Base-by-base conservation (phyloP, 768 basidiomycete species). In the Hericium coralloides region DNA sequence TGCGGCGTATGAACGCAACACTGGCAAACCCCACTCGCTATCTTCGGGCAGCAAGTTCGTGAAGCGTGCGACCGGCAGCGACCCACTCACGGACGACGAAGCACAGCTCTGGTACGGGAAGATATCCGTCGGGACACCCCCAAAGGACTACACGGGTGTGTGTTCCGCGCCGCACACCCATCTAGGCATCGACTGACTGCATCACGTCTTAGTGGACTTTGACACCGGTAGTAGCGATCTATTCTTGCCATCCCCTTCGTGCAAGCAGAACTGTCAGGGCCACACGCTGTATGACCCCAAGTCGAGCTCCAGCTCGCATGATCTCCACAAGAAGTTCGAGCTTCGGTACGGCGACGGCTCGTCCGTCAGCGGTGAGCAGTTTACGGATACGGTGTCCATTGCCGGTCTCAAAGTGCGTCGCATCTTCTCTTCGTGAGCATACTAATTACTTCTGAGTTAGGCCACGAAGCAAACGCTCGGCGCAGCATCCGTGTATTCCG, bases 331-430 rank as follows among this genome's bases (percentile, higher is more conserved):
- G 36, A 50, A 59, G 3, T 74, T 77, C 61, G 38, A 58, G 10
- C 63, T 77, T 7, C 5, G 43, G 1, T 80, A 79, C 60, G 68
- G 67, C 23, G 76, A 70, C 53, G 76, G 78, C 0, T 73, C 73
- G 1, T 56, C 58, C 1, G 72, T 74, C 23, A 58, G 58, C 0
- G 79, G 79, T 22, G 61, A 67, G 18, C 69, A 73, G 49, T 80
- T 73, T 60, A 67, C 58, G 17, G 79, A 80, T 64, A 69, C 65
- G n/a, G 75, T 81, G 38, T 63, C 62, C 47, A 61, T 80, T 36
- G 73, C 64, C 5, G 71, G 72, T n/a, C 53, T 68, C 12, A 64
- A 25, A n/a, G 77, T 58, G 37, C 15, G 59, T 15, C 18, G 2
- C n/a, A 26, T 17, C 31, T 12, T 25, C 25, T 2, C 23, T 17